phyloP scores from a whole-genome alignment of 1,284 basidiomycete species.

The Sphagnurus paluster region DNA sequence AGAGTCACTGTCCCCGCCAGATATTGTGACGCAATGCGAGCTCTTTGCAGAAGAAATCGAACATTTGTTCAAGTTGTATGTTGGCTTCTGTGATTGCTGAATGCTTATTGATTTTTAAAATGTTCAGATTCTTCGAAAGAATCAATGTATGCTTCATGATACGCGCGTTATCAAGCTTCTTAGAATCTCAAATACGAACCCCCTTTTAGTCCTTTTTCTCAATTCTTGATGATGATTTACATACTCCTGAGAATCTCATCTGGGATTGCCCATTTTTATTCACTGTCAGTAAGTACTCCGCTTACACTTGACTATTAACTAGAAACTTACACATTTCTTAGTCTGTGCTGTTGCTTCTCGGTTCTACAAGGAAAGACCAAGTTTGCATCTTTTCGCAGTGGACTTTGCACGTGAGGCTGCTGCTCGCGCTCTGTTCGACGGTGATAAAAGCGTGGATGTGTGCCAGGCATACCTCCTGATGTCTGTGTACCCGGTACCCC shows the following conservation, averaged over 20 bases:
- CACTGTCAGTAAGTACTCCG: constrained; percentile 50
- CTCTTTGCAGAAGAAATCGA: constrained; percentile 58
- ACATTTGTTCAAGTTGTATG: constrained; percentile 59
- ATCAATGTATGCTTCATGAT: constrained; percentile 44
- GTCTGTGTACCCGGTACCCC: constrained; percentile 56
- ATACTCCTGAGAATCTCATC: constrained; percentile 51
- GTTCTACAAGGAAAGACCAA: constrained; percentile 42
- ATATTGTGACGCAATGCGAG: constrained; percentile 45
- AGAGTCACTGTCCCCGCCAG: constrained; percentile 28
- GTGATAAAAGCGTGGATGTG: constrained; percentile 49
- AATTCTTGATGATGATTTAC: constrained; percentile 53
- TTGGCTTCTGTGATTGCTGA: neutral
- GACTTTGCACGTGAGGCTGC: constrained; percentile 55
- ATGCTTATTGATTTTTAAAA: neutral
- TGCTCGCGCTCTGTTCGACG: constrained; percentile 49
- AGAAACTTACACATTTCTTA: constrained; percentile 20
- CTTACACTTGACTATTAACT: neutral
- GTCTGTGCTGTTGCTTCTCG: constrained; percentile 55
- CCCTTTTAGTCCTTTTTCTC: constrained; percentile 51
- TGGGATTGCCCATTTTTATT: constrained; percentile 57
- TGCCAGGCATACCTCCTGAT: constrained; percentile 55
- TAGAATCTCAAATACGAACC: too few relatives aligned
- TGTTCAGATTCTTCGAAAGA: constrained; percentile 48
- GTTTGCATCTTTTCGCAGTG: constrained; percentile 48
- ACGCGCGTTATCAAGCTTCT: constrained; percentile 4